Conservation (phyloP, 2,329 filamentous ascomycete species). For the Scleromitrula shiraiana region DNA sequence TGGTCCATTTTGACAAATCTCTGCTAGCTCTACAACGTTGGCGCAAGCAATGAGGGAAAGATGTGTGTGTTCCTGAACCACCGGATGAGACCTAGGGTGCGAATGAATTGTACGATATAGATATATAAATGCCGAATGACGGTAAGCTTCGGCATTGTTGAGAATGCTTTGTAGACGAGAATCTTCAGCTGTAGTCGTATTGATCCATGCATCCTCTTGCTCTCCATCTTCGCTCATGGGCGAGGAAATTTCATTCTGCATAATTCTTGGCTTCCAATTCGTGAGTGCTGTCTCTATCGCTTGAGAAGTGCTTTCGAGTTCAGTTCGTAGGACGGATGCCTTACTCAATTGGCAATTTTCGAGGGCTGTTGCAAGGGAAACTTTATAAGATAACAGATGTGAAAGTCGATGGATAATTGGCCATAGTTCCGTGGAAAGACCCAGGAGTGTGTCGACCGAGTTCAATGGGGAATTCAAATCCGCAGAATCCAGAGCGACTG, state of each 20-base stretch:
- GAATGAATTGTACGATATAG: conserved; percentile 34
- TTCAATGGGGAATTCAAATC: conserved; percentile 36
- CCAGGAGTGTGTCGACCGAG: conserved; percentile 44
- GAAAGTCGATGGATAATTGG: conserved; percentile 55
- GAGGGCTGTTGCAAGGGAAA: conserved; percentile 40
- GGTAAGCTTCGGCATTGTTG: conserved; percentile 42
- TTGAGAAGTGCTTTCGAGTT: conserved; percentile 35
- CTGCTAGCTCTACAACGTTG: conserved; percentile 42
- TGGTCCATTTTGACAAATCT: conserved; percentile 36
- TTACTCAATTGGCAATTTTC: conserved; percentile 32
- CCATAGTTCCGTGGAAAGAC: conserved; percentile 55
- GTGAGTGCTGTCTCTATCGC: conserved; percentile 48
- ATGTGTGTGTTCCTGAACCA: conserved; percentile 47
- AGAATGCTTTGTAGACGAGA: conserved; percentile 29
- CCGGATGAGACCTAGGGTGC: conserved; percentile 37
- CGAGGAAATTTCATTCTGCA: conserved; percentile 27
- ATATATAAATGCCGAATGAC: conserved; percentile 40
- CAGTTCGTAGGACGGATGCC: conserved; percentile 22
- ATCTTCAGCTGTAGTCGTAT: conserved; percentile 1
- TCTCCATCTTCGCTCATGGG: conserved; percentile 4
- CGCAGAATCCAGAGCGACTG: conserved; percentile 37
- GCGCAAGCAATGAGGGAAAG: conserved; percentile 45
- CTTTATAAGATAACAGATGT: conserved; percentile 45
- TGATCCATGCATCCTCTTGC: neutral
- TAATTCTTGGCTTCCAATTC: conserved; percentile 46